Evolutionary conservation across 2,329 filamentous ascomycete species (phyloP).

Genomic region (Coleophoma eucalyptorum): DNA sequence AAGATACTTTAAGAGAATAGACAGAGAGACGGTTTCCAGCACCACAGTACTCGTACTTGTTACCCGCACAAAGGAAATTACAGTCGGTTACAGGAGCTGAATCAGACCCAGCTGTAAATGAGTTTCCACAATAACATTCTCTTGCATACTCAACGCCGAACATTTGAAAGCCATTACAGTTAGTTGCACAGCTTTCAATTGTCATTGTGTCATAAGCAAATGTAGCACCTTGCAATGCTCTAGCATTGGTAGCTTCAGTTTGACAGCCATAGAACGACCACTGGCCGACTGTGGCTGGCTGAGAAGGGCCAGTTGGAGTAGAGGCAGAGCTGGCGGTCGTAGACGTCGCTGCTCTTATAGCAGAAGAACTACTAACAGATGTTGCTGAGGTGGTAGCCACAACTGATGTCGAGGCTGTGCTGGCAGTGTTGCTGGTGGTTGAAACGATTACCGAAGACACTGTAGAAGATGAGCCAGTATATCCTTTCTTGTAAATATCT

Average conservation of each 20-base stretch:
- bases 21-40: not conserved
- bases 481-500: slow-evolving; percentile 16
- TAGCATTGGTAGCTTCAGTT: slow-evolving; percentile 10
- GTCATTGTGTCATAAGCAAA: slow-evolving; percentile 23
- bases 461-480: slow-evolving; percentile 2
- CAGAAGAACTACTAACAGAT: not conserved
- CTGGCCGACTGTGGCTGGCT: slow-evolving; percentile 8
- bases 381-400: not conserved
- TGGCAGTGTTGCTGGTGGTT: slow-evolving; percentile 7
- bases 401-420: not conserved
- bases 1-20: not conserved
- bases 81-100: not conserved
- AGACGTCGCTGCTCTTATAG: not conserved
- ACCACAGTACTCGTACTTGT: not conserved
- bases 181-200: slow-evolving; percentile 21
- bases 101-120: not conserved
- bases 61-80: not conserved
- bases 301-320: slow-evolving; percentile 4
- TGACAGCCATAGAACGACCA: slow-evolving; percentile 12
- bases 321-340: slow-evolving; percentile 5
- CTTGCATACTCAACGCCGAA: slow-evolving; percentile 32
- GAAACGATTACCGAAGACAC: not conserved
- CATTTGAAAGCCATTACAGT: slow-evolving; percentile 23
- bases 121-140: slow-evolving; percentile 27
- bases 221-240: slow-evolving; percentile 15